phyloP scores from a whole-genome alignment of 371 early-diverging fungal species.

The Mucor piriformis region DNA sequence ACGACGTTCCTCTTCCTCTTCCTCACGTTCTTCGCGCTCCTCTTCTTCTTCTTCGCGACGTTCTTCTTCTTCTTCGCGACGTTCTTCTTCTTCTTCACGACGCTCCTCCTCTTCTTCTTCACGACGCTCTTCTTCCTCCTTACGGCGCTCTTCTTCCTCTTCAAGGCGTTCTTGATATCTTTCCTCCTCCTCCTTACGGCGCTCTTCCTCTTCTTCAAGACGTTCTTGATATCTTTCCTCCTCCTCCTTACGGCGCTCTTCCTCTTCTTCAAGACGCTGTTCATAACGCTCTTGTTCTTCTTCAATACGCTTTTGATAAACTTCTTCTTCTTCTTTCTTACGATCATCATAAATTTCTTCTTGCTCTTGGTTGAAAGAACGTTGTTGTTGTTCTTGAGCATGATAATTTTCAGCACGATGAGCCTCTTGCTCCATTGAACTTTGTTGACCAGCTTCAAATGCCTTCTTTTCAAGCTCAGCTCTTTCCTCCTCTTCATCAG shows the following conservation, averaged over 20 bases:
- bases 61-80: background rate
- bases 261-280: background rate
- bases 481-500: conserved; percentile 32
- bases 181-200: background rate
- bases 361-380: background rate
- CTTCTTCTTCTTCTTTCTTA: conserved; percentile 2
- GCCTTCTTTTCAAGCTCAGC: conserved; percentile 2
- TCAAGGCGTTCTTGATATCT: background rate
- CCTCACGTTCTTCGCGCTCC: background rate
- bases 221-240: background rate
- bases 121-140: background rate
- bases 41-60: background rate
- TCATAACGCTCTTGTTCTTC: background rate
- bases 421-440: conserved; percentile 4
- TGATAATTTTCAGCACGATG: background rate
- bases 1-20: background rate
- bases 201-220: background rate
- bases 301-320: no score
- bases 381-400: background rate
- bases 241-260: background rate
- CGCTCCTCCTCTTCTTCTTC: background rate
- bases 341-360: background rate
- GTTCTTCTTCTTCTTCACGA: background rate
- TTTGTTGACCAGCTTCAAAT: background rate
- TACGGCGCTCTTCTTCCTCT: conserved; percentile 1